A percentile compares a stretch with the other conserved stretches of the same genome.
These are phyloP conservation scores for Clonostachys byssicola DNA, from an alignment of 2,329 filamentous ascomycete genomes.

Conservation along the genomic window DNA sequence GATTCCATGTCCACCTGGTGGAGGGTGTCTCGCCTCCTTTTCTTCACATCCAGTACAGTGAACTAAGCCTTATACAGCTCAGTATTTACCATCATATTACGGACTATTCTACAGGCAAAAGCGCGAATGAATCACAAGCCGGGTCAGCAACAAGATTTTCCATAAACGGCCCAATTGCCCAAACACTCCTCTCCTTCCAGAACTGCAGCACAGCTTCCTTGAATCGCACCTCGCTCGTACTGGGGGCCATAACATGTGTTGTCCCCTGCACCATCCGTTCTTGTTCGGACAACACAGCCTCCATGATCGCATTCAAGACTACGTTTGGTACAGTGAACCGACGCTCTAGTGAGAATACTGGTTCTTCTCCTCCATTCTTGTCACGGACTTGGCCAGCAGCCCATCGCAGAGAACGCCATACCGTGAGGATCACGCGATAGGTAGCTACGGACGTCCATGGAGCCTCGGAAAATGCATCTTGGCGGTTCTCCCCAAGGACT, in stretches of 20 bases:
- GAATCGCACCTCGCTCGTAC: conserved; percentile 7
- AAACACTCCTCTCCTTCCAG: conserved; percentile 8
- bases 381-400: conserved; percentile 5
- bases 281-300: conserved; percentile 5
- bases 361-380: conserved; percentile 11
- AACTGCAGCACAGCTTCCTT: conserved; percentile 7
- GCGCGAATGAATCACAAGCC: too few relatives aligned
- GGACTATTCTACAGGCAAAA: too few relatives aligned
- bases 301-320: conserved; percentile 16
- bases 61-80: too few relatives aligned
- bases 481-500: conserved; percentile 4
- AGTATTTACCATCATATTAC: too few relatives aligned
- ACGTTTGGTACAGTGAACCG: conserved; percentile 13
- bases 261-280: not conserved
- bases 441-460: conserved; percentile 20
- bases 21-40: too few relatives aligned
- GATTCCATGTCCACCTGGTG: too few relatives aligned
- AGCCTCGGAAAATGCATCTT: conserved; percentile 12
- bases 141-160: conserved; percentile 7
- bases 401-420: conserved; percentile 20
- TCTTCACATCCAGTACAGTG: too few relatives aligned
- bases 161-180: conserved; percentile 9
- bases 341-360: not conserved
- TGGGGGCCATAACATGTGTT: not conserved
- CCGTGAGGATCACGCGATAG: conserved; percentile 18